phyloP scores from a whole-genome alignment of 768 basidiomycete species.

The Tylopilus plumbeoviolaceoides region DNA sequence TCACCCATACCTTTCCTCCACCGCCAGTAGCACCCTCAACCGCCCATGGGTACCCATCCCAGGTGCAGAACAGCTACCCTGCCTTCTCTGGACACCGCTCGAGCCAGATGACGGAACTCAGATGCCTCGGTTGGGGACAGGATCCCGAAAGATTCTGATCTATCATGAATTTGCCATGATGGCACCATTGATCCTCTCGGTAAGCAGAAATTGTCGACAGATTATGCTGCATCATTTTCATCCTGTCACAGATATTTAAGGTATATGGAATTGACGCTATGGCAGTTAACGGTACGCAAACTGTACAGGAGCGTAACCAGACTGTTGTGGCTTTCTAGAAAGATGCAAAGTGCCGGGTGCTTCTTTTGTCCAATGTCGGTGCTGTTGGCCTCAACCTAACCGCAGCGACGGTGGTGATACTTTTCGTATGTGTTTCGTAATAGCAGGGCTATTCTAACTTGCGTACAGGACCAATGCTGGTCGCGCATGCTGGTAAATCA shows the following conservation, averaged over 20 bases:
- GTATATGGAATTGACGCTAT: conserved; percentile 1
- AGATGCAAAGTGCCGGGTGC: neutral
- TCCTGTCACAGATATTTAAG: neutral
- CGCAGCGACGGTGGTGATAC: conserved; percentile 1
- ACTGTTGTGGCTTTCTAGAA: neutral
- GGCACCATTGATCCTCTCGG: conserved; percentile 6
- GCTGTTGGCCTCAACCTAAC: conserved; percentile 3
- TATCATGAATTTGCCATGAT: conserved; percentile 9
- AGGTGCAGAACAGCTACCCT: neutral
- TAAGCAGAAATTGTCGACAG: neutral
- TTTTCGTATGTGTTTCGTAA: neutral
- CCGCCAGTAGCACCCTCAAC: neutral
- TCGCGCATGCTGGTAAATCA: conserved; percentile 11
- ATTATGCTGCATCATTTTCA: neutral
- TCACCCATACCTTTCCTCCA: neutral
- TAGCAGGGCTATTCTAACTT: neutral
- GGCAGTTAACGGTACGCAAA: conserved; percentile 6
- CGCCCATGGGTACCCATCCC: neutral
- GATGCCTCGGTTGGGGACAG: neutral
- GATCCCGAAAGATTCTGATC: conserved; percentile 1
- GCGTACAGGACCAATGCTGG: conserved; percentile 8
- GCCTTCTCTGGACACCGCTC: conserved; percentile 4
- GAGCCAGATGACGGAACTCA: neutral
- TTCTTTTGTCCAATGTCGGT: conserved; percentile 4
- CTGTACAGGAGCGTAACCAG: neutral